Conservation (phyloP, 805 yeast species). For the Deakozyma indianensis region DNA sequence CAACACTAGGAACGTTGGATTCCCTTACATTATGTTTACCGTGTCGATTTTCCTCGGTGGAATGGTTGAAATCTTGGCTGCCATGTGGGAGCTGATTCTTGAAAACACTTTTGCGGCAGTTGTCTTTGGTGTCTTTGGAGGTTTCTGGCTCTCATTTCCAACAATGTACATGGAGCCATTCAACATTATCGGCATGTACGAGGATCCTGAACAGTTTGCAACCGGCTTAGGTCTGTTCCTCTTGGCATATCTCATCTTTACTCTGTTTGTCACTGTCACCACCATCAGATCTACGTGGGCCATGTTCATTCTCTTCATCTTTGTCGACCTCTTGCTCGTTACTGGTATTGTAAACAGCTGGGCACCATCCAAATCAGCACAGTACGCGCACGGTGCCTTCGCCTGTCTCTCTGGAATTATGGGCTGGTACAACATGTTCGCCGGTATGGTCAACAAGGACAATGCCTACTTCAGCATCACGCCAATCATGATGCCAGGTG, state of each 20-base stretch:
- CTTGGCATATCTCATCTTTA: constrained; percentile 52
- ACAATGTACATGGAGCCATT: constrained; percentile 38
- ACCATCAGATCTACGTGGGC: constrained; percentile 55
- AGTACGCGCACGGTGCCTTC: constrained; percentile 47
- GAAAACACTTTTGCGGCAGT: constrained; percentile 56
- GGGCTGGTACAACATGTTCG: constrained; percentile 60
- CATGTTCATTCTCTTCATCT: constrained; percentile 39
- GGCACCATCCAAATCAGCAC: constrained; percentile 10
- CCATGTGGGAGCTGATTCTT: constrained; percentile 51
- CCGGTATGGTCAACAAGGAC: constrained; percentile 51
- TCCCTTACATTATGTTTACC: constrained; percentile 42
- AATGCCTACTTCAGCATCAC: constrained; percentile 43
- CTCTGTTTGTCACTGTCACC: constrained; percentile 35
- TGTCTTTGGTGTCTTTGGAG: constrained; percentile 31
- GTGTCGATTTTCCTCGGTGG: constrained; percentile 57
- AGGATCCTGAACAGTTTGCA: constrained; percentile 18
- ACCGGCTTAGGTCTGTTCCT: constrained; percentile 47
- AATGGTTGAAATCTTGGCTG: constrained; percentile 43
- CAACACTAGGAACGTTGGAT: constrained; percentile 41
- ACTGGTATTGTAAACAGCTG: constrained; percentile 23
- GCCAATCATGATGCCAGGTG: constrained; percentile 38
- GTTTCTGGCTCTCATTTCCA: constrained; percentile 52
- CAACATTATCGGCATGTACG: constrained; percentile 32
- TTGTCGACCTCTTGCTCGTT: constrained; percentile 34
- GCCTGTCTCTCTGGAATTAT: constrained; percentile 47